These are phyloP conservation scores for Pholiota molesta DNA, from an alignment of 768 basidiomycete genomes.

Conservation along the genomic window DNA sequence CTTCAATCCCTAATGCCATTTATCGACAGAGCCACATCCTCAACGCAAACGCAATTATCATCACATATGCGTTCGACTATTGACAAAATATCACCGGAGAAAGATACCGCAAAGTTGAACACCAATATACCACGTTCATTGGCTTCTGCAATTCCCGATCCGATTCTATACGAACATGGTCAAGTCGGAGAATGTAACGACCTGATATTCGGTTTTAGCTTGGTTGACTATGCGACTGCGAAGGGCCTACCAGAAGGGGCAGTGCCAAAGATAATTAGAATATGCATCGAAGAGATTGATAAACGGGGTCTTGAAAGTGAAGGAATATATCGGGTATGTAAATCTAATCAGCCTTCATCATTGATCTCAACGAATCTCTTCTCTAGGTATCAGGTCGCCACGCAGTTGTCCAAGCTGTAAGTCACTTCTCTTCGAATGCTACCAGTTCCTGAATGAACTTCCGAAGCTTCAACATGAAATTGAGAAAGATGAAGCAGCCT, in stretches of 20 bases:
- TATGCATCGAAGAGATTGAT: constrained; percentile 86
- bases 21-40: constrained; percentile 66
- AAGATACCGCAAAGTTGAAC: constrained; percentile 63
- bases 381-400: constrained; percentile 80
- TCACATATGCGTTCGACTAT: constrained; percentile 64
- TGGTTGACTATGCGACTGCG: constrained; percentile 88
- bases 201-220: constrained; percentile 85
- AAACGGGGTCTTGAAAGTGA: constrained; percentile 75
- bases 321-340: constrained; percentile 76
- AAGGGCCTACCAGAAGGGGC: constrained; percentile 73
- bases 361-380: constrained; percentile 7
- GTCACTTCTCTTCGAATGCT: constrained; percentile 17
- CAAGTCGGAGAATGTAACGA: constrained; percentile 86
- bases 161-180: constrained; percentile 75
- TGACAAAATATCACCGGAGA: constrained; percentile 68
- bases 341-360: neutral
- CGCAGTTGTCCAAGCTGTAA: constrained; percentile 80
- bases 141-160: constrained; percentile 67
- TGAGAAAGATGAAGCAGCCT: constrained; percentile 78
- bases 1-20: neutral
- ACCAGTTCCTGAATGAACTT: neutral
- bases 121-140: constrained; percentile 63
- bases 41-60: constrained; percentile 76
- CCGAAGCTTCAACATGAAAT: constrained; percentile 81
- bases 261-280: constrained; percentile 76